phyloP scores from a whole-genome alignment of 352 stramenopile genomes.

The Pythium phragmiticola region DNA sequence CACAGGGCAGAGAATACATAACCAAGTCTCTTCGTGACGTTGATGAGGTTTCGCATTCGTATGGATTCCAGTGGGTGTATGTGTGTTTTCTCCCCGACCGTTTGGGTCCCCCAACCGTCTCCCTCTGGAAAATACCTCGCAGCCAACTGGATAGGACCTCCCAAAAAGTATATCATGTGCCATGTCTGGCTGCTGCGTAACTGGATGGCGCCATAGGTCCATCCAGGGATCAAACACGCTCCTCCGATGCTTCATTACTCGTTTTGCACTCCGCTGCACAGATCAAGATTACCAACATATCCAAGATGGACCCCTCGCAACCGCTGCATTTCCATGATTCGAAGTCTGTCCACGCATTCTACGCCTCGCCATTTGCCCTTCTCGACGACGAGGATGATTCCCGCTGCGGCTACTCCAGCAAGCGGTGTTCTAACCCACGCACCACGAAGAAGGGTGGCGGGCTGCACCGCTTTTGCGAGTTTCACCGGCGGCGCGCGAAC shows the following conservation, averaged over 20 bases:
- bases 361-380: not conserved
- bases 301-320: not conserved
- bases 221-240: not conserved
- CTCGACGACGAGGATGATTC: conserved; percentile 14
- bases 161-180: no score
- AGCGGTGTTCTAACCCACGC: conserved; percentile 61
- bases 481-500: conserved; percentile 67
- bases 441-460: conserved; percentile 69
- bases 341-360: not conserved
- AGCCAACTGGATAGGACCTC: no score
- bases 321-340: not conserved
- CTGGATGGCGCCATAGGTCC: no score
- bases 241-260: not conserved
- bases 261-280: not conserved
- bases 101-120: no score
- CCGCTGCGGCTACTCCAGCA: conserved; percentile 66
- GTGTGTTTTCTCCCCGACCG: not conserved
- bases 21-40: not conserved
- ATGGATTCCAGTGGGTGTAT: not conserved
- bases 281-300: not conserved
- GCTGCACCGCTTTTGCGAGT: conserved; percentile 70
- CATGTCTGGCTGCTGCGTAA: no score
- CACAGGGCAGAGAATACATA: not conserved
- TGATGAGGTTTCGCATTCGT: not conserved
- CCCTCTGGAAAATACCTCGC: no score